phyloP scores from a whole-genome alignment of 306 rosid species.

The Neltuma alba region DNA sequence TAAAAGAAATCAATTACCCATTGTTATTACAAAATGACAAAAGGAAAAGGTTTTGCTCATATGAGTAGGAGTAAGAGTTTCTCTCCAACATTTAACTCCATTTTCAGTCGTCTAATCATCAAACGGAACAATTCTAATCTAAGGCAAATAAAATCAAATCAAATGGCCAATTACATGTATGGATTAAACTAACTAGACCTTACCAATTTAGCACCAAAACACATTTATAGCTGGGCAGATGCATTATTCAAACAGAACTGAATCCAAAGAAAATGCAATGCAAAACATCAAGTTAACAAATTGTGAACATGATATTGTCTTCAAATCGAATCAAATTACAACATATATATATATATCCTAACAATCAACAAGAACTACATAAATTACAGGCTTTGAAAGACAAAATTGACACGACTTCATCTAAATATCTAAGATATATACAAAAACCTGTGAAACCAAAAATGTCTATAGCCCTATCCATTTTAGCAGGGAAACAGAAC shows the following conservation, averaged over 20 bases:
- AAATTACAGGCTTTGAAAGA: conserved; percentile 37
- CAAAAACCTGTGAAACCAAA: conserved; percentile 40
- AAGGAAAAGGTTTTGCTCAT: no score
- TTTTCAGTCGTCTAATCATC: no score
- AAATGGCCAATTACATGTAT: no score
- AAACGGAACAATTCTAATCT: no score
- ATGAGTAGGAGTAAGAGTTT: no score
- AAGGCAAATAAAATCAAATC: no score
- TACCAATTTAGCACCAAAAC: not conserved
- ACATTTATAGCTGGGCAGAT: not conserved
- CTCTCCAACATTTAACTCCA: no score
- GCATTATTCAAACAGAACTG: not conserved
- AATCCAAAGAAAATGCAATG: not conserved
- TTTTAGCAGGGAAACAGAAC: conserved; percentile 36
- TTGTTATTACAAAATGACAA: no score
- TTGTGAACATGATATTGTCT: conserved; percentile 12
- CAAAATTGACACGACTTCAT: conserved; percentile 42
- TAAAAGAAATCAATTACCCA: no score
- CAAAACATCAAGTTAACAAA: conserved; percentile 1
- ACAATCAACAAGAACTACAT: conserved; percentile 41
- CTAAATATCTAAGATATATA: conserved; percentile 38
- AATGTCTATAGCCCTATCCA: conserved; percentile 18
- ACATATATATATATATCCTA: not conserved
- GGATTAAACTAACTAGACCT: no score
- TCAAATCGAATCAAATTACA: conserved; percentile 39